Percentiles rank a stretch among this genome's conserved stretches.
Conservation (phyloP, 805 yeast species). For the Metschnikowia baotianmanensis region DNA sequence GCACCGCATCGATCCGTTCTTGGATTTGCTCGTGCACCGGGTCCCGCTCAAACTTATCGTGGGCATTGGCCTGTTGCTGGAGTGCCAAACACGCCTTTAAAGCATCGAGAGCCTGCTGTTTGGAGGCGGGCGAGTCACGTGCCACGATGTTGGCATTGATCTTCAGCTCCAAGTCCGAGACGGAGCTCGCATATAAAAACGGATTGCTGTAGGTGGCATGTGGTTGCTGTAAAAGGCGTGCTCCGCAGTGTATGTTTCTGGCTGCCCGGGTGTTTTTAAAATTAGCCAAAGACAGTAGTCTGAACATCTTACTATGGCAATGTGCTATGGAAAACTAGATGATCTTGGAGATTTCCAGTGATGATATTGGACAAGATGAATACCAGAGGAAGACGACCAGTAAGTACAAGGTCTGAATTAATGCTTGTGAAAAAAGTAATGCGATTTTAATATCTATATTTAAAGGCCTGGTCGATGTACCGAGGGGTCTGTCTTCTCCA, state of each 20-base stretch:
- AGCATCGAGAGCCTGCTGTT: conserved; percentile 18
- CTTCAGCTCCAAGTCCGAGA: conserved; percentile 12
- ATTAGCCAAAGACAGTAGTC: conserved; percentile 1
- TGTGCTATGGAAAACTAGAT: too few relatives aligned
- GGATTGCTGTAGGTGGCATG: conserved; percentile 2
- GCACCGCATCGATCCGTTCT: conserved; percentile 21
- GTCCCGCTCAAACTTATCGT: conserved; percentile 25
- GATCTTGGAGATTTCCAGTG: too few relatives aligned
- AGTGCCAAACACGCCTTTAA: conserved; percentile 24
- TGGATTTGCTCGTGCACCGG: conserved; percentile 22
- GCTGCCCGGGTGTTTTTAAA: background rate
- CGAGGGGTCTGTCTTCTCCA: too few relatives aligned
- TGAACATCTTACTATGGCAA: conserved; percentile 2
- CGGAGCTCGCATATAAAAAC: conserved; percentile 15
- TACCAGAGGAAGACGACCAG: too few relatives aligned
- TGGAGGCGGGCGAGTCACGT: conserved; percentile 2
- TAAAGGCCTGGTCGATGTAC: too few relatives aligned
- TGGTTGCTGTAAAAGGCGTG: background rate
- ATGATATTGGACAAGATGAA: too few relatives aligned
- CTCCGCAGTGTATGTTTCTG: background rate
- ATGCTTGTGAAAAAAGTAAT: too few relatives aligned
- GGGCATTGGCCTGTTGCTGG: conserved; percentile 18
- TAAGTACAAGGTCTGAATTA: too few relatives aligned
- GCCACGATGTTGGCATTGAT: conserved; percentile 9
- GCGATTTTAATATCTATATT: too few relatives aligned